phyloP scores from a whole-genome alignment of 495 filamentous ascomycete species.

The Penicillium macrosclerotiorum region DNA sequence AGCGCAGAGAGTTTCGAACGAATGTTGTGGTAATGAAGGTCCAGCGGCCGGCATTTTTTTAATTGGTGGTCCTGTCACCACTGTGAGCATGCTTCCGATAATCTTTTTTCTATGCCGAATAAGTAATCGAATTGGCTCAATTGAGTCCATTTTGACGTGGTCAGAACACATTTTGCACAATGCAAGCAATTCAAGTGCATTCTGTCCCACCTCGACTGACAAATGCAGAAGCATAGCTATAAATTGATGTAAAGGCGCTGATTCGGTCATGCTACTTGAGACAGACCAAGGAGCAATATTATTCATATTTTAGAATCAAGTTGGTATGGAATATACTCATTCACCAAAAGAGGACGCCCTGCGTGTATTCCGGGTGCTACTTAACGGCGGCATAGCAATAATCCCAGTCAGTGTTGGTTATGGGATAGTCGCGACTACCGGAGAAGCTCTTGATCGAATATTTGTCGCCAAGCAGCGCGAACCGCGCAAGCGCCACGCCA shows the following conservation, averaged over 20 bases:
- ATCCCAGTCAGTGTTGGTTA: slow-evolving; percentile 26
- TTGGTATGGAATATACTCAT: too few species aligned
- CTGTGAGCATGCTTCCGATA: neutral
- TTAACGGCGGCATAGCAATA: slow-evolving; percentile 22
- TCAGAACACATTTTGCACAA: too few species aligned
- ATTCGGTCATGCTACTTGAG: too few species aligned
- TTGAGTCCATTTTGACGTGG: too few species aligned
- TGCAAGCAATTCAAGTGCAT: too few species aligned
- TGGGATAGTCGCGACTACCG: slow-evolving; percentile 17
- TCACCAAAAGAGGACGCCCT: slow-evolving; percentile 15
- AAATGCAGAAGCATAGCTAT: too few species aligned
- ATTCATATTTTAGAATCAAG: too few species aligned
- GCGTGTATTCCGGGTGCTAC: slow-evolving; percentile 20
- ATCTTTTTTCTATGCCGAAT: neutral
- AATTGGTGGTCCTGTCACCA: neutral
- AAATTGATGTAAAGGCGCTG: too few species aligned
- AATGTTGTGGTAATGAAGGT: slow-evolving; percentile 15
- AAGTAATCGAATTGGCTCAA: too few species aligned
- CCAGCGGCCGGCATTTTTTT: slow-evolving; percentile 3
- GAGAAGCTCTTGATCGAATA: slow-evolving; percentile 15
- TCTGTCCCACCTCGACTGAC: too few species aligned
- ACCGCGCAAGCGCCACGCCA: slow-evolving; percentile 25
- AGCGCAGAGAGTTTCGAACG: slow-evolving; percentile 23
- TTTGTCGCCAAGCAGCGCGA: slow-evolving; percentile 16
- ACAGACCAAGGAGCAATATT: too few species aligned